phyloP scores from a whole-genome alignment of 2,329 filamentous ascomycete genomes.

The Epichloe elymi region DNA sequence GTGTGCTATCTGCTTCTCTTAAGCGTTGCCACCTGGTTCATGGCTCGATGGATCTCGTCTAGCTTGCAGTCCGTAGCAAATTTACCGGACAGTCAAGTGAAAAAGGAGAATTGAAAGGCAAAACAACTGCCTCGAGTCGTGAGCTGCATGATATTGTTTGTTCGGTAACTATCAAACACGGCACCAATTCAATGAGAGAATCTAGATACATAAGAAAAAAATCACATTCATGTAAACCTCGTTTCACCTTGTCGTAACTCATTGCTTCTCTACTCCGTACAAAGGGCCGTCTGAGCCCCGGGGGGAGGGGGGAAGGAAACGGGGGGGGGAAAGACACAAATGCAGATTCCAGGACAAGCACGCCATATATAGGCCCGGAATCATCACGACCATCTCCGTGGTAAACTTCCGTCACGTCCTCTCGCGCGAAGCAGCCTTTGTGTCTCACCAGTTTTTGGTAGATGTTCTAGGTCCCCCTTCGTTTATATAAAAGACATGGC shows the following conservation, averaged over 20 bases:
- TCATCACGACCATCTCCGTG: background rate
- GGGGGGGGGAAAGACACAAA: too few species aligned
- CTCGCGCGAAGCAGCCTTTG: background rate
- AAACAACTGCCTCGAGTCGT: background rate
- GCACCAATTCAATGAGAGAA: background rate
- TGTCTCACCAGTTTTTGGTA: background rate
- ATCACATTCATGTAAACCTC: background rate
- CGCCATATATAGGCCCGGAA: background rate
- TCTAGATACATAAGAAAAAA: conserved; percentile 5
- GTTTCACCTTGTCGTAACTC: conserved; percentile 4
- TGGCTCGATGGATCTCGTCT: conserved; percentile 23
- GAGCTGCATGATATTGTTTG: background rate
- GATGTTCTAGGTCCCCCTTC: background rate
- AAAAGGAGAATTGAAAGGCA: conserved; percentile 23
- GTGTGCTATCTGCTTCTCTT: conserved; percentile 54
- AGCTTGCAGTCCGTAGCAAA: conserved; percentile 16
- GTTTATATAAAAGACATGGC: background rate
- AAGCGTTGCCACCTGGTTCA: conserved; percentile 32
- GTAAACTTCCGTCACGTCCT: background rate
- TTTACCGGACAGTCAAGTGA: conserved; percentile 13
- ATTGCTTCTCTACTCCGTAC: conserved; percentile 2
- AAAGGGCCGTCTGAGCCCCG: background rate
- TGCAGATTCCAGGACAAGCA: background rate
- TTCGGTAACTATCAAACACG: background rate
- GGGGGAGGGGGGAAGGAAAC: background rate